Evolutionary conservation across 768 basidiomycete genomes (phyloP), one percentile per base, ranked within the genome.

Genomic region (Boletus pseudo-olivaceus): DNA sequence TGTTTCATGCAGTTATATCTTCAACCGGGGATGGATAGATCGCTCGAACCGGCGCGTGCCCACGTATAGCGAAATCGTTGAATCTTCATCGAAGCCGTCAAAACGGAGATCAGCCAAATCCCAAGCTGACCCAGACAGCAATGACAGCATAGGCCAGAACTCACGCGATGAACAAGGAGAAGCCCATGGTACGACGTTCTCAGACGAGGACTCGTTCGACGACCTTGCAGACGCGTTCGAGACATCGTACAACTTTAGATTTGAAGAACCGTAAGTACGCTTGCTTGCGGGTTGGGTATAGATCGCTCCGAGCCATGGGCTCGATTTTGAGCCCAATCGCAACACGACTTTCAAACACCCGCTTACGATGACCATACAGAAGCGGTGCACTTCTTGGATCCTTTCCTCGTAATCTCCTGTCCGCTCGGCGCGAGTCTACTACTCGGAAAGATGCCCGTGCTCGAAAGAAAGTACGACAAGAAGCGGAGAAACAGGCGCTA

Each of bases 1-100:
- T 47, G 3, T 33, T 49, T 49, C 37, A 1, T 8, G 5, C 63
- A 98, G 95, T 70, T 99, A 97, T 70, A 97, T 99, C 59, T 77
- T 98, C 20, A 95, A 96, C 69, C 91, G 97, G 29, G 97, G 96
- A 1, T 99, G 97, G 97, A 85, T 99, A 45, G 97, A 98, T 70
- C 82, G 80, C 46, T 77, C 85, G 2, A 73, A 80, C 20, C 77
- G 81, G 14, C 86, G 84, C 51, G 75, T 94, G 3, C 96, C 95
- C 1, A 95, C 93, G 0, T 94, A 95, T 67, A 72, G 81, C 35
- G 93, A 98, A 68, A 76, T 97, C 23, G 85, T 88, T 1, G 68
- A 59, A 19, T 72, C 76, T 5, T 69, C 66, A 9, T 58, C 73
- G 5, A 67, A 72, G 64, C 40, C 9, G 1, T 63, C 62, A 37